Evolutionary conservation across 768 basidiomycete genomes (phyloP).

Genomic region (Galerina marginata): DNA sequence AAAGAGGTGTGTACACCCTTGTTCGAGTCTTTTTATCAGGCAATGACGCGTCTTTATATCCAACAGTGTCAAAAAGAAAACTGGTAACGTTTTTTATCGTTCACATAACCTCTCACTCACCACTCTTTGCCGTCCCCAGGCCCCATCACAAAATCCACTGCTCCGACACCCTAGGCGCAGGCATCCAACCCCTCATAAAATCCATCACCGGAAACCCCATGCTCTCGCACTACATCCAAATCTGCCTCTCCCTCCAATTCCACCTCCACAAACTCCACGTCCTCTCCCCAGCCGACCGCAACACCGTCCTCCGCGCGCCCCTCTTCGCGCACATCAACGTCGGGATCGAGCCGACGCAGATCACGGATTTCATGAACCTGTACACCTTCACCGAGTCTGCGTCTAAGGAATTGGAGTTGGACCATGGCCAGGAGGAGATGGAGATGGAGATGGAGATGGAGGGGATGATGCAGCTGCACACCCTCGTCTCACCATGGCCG

Average conservation of each 20-base stretch:
- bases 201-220: slow-evolving; percentile 23
- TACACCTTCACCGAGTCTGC: slow-evolving; percentile 12
- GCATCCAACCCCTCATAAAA: slow-evolving; percentile 22
- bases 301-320: slow-evolving; percentile 8
- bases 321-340: slow-evolving; percentile 23
- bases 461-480: slow-evolving; percentile 26
- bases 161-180: slow-evolving; percentile 10
- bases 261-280: slow-evolving; percentile 7
- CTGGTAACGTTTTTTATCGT: slow-evolving; percentile 7
- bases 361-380: slow-evolving; percentile 26
- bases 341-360: slow-evolving; percentile 24
- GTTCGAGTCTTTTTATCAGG: not conserved
- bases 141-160: slow-evolving; percentile 19
- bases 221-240: slow-evolving; percentile 23
- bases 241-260: slow-evolving; percentile 18
- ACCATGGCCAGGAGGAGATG: slow-evolving; percentile 2
- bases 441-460: slow-evolving; percentile 21
- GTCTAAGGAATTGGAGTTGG: too few relatives aligned
- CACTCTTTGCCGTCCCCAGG: too few relatives aligned
- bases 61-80: slow-evolving; percentile 21
- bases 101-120: not conserved
- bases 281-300: slow-evolving; percentile 1
- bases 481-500: slow-evolving; percentile 11
- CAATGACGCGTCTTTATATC: not conserved
- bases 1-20: slow-evolving; percentile 5